Evolutionary conservation across 1,284 basidiomycete species (phyloP), one percentile per base, ranked within the genome.

Genomic region (Porodaedalea pini): DNA sequence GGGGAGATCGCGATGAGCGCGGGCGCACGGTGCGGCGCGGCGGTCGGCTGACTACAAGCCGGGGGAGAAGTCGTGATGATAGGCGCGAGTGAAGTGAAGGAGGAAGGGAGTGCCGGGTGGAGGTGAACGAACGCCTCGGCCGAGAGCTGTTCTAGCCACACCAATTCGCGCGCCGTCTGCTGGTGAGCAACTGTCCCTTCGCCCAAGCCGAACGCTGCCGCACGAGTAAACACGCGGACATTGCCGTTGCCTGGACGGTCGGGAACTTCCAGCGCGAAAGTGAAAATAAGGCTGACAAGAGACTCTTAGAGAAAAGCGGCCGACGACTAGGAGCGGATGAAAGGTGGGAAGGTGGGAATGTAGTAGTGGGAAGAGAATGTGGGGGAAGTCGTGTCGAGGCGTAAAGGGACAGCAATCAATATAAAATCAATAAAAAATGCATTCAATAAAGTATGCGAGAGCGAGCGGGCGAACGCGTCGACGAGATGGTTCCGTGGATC

Each of bases 401-500:
- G 39, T 32, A 50, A 59, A 40, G 43, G 21, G 17, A 25, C 25
- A 49, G 34, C 10, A 55, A 51, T 25, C 53, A 59, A 59, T 59
- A 59, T 59, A 55, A 55, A 59, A 59, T 25, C 52, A 59, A 59
- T 59, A 59, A 59, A 59, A 50, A 59, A 41, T 58, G 53, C 58
- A 31, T 25, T 52, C 23, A 39, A 51, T 19, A 51, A 32, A n/a
- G 31, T 31, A 40, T n/a, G 21, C 41, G 36, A 32, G 23, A 48
- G 7, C n/a, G 37, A 37, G 27, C 25, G 34, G 7, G 54, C 51
- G 41, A 15, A 48, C n/a, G 36, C 32, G 23, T 55, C 54, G 17
- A 37, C 15, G 27, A 39, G 49, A 44, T 34, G 40, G 52, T 39
- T 55, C 53, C 53, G 29, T 2, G 32, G 39, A 50, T 51, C 47